These are phyloP conservation scores for Cladorrhinum sp. DNA, from an alignment of 2,329 filamentous ascomycete genomes.

Conservation along the genomic window DNA sequence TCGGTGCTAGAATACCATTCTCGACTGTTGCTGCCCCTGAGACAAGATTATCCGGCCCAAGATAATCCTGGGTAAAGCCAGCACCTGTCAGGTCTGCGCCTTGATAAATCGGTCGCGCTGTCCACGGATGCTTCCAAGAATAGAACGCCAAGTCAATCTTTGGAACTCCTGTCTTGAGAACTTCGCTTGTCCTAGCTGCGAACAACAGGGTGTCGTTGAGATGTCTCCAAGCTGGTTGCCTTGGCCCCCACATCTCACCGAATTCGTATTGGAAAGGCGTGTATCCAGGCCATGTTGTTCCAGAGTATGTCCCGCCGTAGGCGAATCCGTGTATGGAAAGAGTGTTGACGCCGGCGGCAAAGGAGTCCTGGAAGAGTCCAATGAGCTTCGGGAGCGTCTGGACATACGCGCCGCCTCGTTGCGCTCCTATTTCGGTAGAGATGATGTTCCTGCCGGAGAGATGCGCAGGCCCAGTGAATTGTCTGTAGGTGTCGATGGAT, in stretches of 20 bases:
- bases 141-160: slow-evolving; percentile 26
- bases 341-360: slow-evolving; percentile 25
- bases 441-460: slow-evolving; percentile 23
- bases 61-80: slow-evolving; percentile 26
- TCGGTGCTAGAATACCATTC: slow-evolving; percentile 21
- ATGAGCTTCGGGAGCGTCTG: slow-evolving; percentile 19
- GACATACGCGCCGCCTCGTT: slow-evolving; percentile 16
- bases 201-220: slow-evolving; percentile 22
- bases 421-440: slow-evolving; percentile 28
- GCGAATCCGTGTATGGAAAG: slow-evolving; percentile 26
- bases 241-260: slow-evolving; percentile 25
- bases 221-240: slow-evolving; percentile 24
- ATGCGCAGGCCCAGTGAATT: slow-evolving; percentile 28
- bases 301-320: slow-evolving; percentile 22
- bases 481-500: slow-evolving; percentile 24
- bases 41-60: slow-evolving; percentile 21
- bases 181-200: slow-evolving; percentile 21
- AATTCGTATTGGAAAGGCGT: slow-evolving; percentile 26
- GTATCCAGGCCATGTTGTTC: slow-evolving; percentile 27
- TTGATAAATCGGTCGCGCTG: slow-evolving; percentile 9
- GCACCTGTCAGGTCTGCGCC: slow-evolving; percentile 11
- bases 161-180: slow-evolving; percentile 22
- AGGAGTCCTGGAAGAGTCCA: slow-evolving; percentile 20
- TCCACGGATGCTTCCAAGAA: slow-evolving; percentile 18
- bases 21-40: slow-evolving; percentile 8